These are phyloP conservation scores for Globisporangium lucens DNA, from an alignment of 352 stramenopile genomes.

Conservation along the genomic window DNA sequence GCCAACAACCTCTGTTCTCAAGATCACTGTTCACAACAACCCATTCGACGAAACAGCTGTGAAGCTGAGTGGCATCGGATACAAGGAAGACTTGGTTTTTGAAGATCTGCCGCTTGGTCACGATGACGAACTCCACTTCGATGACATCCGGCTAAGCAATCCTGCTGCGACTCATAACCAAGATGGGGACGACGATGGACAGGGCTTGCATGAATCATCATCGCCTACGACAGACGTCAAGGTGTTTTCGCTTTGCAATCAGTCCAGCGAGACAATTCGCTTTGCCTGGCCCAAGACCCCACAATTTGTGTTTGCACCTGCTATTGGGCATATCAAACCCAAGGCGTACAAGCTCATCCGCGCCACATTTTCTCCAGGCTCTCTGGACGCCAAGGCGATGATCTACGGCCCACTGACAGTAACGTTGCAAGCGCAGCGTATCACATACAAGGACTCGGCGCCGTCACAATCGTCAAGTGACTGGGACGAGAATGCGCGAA, in stretches of 20 bases:
- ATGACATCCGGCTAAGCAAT: slow-evolving; percentile 69
- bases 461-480: slow-evolving; percentile 25
- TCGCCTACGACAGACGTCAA: slow-evolving; percentile 35
- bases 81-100: slow-evolving; percentile 83
- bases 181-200: slow-evolving; percentile 1
- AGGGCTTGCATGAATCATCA: neutral
- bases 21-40: slow-evolving; percentile 91
- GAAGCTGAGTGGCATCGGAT: slow-evolving; percentile 66
- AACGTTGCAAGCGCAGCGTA: slow-evolving; percentile 44
- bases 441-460: slow-evolving; percentile 37
- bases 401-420: slow-evolving; percentile 40
- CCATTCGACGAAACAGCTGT: slow-evolving; percentile 85
- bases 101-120: slow-evolving; percentile 77
- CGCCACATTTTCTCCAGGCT: slow-evolving; percentile 57
- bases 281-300: slow-evolving; percentile 66
- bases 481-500: slow-evolving; percentile 80
- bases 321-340: slow-evolving; percentile 65
- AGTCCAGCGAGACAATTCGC: slow-evolving; percentile 48
- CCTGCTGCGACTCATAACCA: neutral
- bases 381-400: slow-evolving; percentile 22
- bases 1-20: slow-evolving; percentile 42
- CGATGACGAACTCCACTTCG: slow-evolving; percentile 85
- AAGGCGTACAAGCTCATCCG: slow-evolving; percentile 65
- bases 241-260: slow-evolving; percentile 78
- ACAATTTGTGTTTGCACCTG: slow-evolving; percentile 72